phyloP scores from a whole-genome alignment of 345 rosid species.

The Populus davidiana region DNA sequence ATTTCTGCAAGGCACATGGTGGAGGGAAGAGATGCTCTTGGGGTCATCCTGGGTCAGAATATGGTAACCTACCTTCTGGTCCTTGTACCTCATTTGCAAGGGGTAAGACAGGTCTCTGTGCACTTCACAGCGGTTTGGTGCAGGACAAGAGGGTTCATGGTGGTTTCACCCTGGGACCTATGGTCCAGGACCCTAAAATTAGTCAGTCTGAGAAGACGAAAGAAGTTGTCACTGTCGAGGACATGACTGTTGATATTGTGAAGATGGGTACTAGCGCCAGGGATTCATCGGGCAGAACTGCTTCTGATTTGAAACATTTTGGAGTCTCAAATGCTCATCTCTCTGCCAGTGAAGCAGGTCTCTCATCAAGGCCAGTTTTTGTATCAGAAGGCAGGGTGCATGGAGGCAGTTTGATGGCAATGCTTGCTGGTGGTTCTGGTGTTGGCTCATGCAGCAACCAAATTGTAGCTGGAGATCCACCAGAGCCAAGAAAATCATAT shows the following conservation, averaged over 20 bases:
- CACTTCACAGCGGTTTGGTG: slow-evolving; percentile 68
- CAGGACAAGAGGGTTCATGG: slow-evolving; percentile 89
- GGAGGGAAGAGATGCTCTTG: slow-evolving; percentile 95
- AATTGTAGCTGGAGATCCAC: slow-evolving; percentile 14
- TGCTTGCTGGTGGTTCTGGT: slow-evolving; percentile 52
- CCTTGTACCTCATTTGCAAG: slow-evolving; percentile 88
- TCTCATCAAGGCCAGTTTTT: slow-evolving; percentile 25
- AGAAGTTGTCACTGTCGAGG: slow-evolving; percentile 42
- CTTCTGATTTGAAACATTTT: slow-evolving; percentile 37
- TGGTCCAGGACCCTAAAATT: slow-evolving; percentile 48
- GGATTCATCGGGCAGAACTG: slow-evolving; percentile 32
- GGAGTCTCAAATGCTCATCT: slow-evolving; percentile 19
- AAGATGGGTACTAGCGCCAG: slow-evolving; percentile 27
- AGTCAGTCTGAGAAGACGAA: slow-evolving; percentile 50
- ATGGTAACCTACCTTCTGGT: slow-evolving; percentile 46
- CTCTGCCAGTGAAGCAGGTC: slow-evolving; percentile 28
- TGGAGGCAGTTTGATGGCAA: slow-evolving; percentile 87
- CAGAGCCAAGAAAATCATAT: slow-evolving; percentile 28
- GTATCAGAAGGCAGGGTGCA: slow-evolving; percentile 94
- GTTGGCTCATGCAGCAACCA: slow-evolving; percentile 30
- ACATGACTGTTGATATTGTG: slow-evolving; percentile 54
- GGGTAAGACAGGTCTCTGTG: slow-evolving; percentile 88
- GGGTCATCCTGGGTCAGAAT: slow-evolving; percentile 83
- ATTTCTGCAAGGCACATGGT: slow-evolving; percentile 96
- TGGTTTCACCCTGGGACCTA: slow-evolving; percentile 55